phyloP scores from a whole-genome alignment of 1,284 basidiomycete genomes.

The Ustilago cynodontis region DNA sequence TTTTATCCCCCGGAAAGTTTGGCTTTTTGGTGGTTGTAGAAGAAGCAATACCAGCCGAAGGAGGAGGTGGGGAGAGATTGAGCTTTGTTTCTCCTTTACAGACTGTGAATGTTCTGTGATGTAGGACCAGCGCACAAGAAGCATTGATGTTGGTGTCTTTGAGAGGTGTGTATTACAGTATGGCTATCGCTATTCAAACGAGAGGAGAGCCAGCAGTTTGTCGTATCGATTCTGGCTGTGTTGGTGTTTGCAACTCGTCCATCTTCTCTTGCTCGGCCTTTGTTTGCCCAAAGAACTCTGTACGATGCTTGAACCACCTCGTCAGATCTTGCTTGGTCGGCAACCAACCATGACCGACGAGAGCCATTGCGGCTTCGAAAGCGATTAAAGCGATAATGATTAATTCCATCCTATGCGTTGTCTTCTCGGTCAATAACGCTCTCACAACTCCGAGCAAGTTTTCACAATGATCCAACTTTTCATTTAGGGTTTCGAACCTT shows the following conservation, averaged over 20 bases:
- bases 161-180: slow-evolving; percentile 6
- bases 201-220: not conserved
- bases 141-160: too few relatives aligned
- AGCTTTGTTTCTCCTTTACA: slow-evolving; percentile 12
- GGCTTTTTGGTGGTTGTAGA: slow-evolving; percentile 33
- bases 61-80: slow-evolving; percentile 11
- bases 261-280: not conserved
- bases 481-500: slow-evolving; percentile 64
- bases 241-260: not conserved
- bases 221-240: not conserved
- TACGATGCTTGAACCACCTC: slow-evolving; percentile 14
- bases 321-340: slow-evolving; percentile 43
- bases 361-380: slow-evolving; percentile 58
- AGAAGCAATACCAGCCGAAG: slow-evolving; percentile 1
- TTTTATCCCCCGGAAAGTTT: slow-evolving; percentile 27
- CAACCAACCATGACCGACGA: slow-evolving; percentile 61
- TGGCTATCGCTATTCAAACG: not conserved
- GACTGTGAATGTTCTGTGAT: slow-evolving; percentile 12
- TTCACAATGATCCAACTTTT: slow-evolving; percentile 68
- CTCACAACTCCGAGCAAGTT: slow-evolving; percentile 63
- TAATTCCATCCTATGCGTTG: slow-evolving; percentile 67
- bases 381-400: slow-evolving; percentile 66
- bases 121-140: too few relatives aligned
- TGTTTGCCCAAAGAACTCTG: slow-evolving; percentile 20
- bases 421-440: slow-evolving; percentile 66